Base-by-base conservation (phyloP, 768 basidiomycete genomes). In the Podaxis sp. region DNA sequence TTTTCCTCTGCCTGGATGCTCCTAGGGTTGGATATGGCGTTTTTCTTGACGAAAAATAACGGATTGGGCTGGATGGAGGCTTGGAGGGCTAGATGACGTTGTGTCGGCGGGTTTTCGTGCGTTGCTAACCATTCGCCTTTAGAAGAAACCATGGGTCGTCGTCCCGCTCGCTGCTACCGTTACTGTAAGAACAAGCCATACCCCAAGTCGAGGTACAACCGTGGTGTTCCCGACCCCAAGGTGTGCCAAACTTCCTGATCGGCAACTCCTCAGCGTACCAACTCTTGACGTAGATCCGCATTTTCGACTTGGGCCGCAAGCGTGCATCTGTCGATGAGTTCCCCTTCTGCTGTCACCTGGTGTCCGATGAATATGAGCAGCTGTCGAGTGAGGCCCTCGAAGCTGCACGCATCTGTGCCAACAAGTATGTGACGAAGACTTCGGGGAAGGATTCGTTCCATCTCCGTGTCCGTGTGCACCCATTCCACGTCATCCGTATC, bases 131-230 rank as follows among this genome's bases (percentile, higher is more conserved):
- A 51, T 66, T 51, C 37, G 17, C 22, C 57, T 24, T 38, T 54
- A 58, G 44, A 33, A 56, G 20, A 68, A 72, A 71, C 65, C 60
- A 97, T 97, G 95, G 95, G 95, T 86, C 93, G 95, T 77, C 93
- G 95, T 84, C 95, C 95, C 67, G 94, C 95, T 80, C 90, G 93
- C 72, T 97, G 95, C 87, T 96, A 96, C 83, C 90, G 95, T 69
- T 98, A 98, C 84, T 98, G 95, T 87, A 98, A 98, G 83, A 96
- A 96, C 87, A 98, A 99, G 87, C 95, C 96, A 26, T 96, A 92
- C 82, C 94, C 93, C 63, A 96, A 95, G 80, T 92, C 89, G 58
- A 80, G 94, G 73, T 96, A 96, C 84, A 96, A 96, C 82, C 94
- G 95, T 82, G 95, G 95, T 93, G 96, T 98, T 41, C 96, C 96